Base-by-base conservation (phyloP, 1,139 yeast genomes). In the Torulaspora globosa region DNA sequence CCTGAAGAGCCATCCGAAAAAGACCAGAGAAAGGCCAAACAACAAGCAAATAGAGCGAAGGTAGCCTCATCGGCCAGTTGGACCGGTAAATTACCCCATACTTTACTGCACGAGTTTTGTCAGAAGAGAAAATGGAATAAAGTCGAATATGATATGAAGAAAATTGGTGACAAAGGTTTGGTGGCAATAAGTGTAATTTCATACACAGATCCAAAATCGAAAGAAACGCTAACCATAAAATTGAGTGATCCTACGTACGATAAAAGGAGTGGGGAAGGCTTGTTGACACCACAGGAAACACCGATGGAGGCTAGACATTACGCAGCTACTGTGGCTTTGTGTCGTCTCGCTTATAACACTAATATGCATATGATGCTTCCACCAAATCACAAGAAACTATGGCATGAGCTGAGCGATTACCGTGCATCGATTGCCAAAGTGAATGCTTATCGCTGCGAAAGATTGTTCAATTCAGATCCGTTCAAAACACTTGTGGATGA, bases 1-100 rank as follows among this genome's bases (percentile, higher is more conserved):
- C 51, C 48, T 1, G 43, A 51, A 16, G 52, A 50, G 15, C 46
- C 44, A 5, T 49, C 46, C 9, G 47, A 40, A 31, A 44, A 37
- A 31, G 58, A 53, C 14, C 54, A 46, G 16, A 52, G 48, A 38
- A 55, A 50, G 39, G 47, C 58, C 10, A 58, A 58, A 39, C 60
- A 47, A 36, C 59, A 54, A 43, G 56, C 47, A 12, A 57, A 57
- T 50, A 59, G 78, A 47, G 64, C 75, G 10, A 65, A 73, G n/a
- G 82, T 81, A 0, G 76, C 86, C 1, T 73, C 79, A 2, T 71
- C 81, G 1, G 67, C 79, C 1, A 79, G 84, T 19, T 90, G 97
- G 97, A 89, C 97, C 1, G 98, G 98, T 1, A 92, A 92, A 58
- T 70, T 92, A 10, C 97, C 98, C 0, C 89, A 87, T 2, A 82